Evolutionary conservation across 805 yeast species (phyloP).

Genomic region (Lipomyces mesembrius): DNA sequence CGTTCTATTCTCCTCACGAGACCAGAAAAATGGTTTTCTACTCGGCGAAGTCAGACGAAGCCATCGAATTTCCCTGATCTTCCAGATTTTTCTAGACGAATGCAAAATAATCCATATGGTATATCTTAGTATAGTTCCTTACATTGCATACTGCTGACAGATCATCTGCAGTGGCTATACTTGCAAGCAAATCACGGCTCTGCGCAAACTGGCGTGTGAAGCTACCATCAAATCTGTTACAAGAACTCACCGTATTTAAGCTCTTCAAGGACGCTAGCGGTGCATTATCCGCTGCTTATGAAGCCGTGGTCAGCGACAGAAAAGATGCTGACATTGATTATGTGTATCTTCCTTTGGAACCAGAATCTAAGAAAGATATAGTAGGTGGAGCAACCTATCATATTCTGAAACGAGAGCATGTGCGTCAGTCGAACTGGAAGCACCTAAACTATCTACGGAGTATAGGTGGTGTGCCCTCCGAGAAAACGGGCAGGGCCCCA

Average conservation of each 20-base stretch:
- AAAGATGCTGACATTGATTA: background rate
- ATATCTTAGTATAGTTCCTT: background rate
- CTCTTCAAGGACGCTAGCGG: background rate
- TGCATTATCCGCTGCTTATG: background rate
- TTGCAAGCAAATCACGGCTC: background rate
- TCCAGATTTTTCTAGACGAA: constrained; percentile 8
- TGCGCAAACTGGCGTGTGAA: constrained; percentile 1
- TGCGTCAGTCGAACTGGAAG: background rate
- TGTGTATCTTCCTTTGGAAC: background rate
- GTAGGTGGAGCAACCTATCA: constrained; percentile 18
- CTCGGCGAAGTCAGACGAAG: background rate
- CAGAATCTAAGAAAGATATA: background rate
- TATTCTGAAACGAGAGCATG: constrained; percentile 11
- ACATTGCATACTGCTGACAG: background rate
- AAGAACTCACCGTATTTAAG: background rate
- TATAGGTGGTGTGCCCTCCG: background rate
- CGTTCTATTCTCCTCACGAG: constrained; percentile 10
- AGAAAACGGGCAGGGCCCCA: constrained; percentile 5
- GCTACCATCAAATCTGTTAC: background rate
- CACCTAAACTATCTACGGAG: background rate
- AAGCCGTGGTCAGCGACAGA: background rate
- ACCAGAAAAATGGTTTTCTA: constrained; percentile 9
- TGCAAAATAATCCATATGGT: constrained; percentile 23
- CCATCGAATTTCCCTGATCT: background rate
- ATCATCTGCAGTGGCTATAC: background rate